These are phyloP conservation scores for Diaporthe ampelina DNA, from an alignment of 2,329 filamentous ascomycete species.

Conservation along the genomic window DNA sequence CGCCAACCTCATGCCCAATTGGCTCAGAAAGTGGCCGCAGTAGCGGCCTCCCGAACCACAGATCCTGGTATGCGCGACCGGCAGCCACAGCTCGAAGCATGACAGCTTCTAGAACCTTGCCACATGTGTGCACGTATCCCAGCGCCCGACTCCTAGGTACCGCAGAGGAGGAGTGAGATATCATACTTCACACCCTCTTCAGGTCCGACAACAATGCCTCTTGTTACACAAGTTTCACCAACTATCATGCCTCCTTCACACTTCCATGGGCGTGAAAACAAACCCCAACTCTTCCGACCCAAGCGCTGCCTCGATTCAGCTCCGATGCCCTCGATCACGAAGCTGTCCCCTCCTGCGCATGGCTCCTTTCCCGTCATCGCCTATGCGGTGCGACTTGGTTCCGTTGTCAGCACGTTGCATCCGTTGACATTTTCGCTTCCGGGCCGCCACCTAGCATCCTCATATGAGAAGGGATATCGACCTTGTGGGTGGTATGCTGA, in stretches of 20 bases:
- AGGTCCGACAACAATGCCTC: constrained; percentile 2
- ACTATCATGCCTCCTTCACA: neutral
- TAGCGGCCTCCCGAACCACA: neutral
- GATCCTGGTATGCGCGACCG: constrained; percentile 18
- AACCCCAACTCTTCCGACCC: constrained; percentile 3
- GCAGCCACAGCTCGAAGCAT: neutral
- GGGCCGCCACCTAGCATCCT: neutral
- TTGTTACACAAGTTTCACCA: constrained; percentile 33
- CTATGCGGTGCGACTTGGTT: constrained; percentile 28
- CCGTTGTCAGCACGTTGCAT: constrained; percentile 25
- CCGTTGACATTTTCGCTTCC: constrained; percentile 10
- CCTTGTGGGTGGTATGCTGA: neutral
- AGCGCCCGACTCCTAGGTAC: too few species aligned
- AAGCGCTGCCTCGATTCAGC: neutral
- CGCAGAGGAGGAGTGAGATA: neutral
- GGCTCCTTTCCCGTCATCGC: neutral
- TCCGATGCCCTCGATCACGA: neutral
- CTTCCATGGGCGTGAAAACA: neutral
- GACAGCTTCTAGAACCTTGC: constrained; percentile 5
- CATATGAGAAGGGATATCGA: neutral
- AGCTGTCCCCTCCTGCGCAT: neutral
- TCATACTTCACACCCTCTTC: neutral
- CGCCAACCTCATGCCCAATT: constrained; percentile 7
- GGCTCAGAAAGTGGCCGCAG: constrained; percentile 18
- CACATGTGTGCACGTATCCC: too few species aligned